phyloP scores from a whole-genome alignment of 768 basidiomycete species.

The Tremella yokohamensis region DNA sequence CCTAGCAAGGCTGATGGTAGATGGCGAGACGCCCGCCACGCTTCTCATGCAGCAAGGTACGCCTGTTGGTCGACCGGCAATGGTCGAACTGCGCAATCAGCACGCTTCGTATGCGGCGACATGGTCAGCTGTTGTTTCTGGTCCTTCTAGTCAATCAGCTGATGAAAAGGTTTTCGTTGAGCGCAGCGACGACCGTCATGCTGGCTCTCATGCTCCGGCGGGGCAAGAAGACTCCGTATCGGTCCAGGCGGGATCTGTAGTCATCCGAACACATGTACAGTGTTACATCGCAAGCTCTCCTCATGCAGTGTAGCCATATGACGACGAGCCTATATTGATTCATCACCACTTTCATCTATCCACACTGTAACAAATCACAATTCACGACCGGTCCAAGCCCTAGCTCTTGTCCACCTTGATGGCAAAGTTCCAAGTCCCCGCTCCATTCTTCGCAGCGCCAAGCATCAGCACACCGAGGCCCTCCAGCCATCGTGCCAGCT shows the following conservation, averaged over 20 bases:
- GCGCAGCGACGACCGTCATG: constrained; percentile 78
- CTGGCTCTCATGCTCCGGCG: constrained; percentile 30
- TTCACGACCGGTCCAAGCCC: no score
- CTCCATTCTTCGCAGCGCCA: no score
- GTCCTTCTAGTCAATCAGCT: not conserved
- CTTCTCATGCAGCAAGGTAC: constrained; percentile 60
- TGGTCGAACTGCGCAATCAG: constrained; percentile 84
- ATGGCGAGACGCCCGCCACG: constrained; percentile 57
- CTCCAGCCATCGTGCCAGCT: no score
- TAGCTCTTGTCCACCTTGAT: no score
- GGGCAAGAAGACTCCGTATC: constrained; percentile 21
- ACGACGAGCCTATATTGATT: no score
- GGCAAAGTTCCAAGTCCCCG: no score
- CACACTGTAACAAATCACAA: no score
- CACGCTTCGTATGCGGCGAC: constrained; percentile 93
- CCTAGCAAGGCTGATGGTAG: constrained; percentile 54
- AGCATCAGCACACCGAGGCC: no score
- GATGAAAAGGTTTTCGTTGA: constrained; percentile 74
- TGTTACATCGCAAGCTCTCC: no score
- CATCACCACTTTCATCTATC: no score
- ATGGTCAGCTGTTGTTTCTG: constrained; percentile 60
- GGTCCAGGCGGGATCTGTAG: not conserved
- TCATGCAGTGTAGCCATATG: no score
- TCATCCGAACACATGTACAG: no score
- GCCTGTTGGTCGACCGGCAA: constrained; percentile 77